Evolutionary conservation across 176 grass and related monocot species (phyloP).

Genomic region (Musa itinerans): DNA sequence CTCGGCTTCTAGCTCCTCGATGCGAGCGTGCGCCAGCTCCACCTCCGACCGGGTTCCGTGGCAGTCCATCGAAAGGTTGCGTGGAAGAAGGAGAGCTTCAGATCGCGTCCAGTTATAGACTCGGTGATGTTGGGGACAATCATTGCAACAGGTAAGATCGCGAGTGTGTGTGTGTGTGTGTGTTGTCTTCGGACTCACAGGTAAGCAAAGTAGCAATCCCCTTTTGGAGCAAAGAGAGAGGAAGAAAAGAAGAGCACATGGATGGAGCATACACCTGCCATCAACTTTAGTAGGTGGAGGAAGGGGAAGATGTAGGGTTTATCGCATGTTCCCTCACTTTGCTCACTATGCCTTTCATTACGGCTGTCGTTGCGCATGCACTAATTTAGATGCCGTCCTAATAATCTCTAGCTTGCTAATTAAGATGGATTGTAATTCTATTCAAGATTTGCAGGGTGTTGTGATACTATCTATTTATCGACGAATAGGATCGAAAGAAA

Average conservation of each 20-base stretch:
- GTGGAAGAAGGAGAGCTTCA: neutral
- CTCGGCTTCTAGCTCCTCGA: slow-evolving; percentile 39
- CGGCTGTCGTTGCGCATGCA: neutral
- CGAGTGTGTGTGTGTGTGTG: neutral
- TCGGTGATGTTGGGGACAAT: neutral
- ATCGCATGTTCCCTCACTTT: neutral
- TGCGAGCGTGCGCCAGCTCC: slow-evolving; percentile 19
- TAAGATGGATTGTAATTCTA: too few species aligned
- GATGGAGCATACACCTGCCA: neutral
- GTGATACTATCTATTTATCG: too few species aligned
- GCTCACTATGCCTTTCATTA: neutral
- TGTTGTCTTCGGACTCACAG: neutral
- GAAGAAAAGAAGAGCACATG: neutral
- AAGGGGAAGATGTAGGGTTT: neutral
- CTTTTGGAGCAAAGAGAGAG: neutral
- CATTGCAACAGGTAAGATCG: neutral
- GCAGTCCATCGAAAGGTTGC: neutral
- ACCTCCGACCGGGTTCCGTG: neutral
- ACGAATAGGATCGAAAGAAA: too few species aligned
- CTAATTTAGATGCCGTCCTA: too few species aligned
- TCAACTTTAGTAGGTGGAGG: neutral
- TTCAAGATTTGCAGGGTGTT: too few species aligned
- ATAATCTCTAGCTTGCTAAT: too few species aligned
- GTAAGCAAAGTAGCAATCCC: neutral
- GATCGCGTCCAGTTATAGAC: too few species aligned